phyloP scores from a whole-genome alignment of 2,329 filamentous ascomycete species.

The Nemania diffusa region DNA sequence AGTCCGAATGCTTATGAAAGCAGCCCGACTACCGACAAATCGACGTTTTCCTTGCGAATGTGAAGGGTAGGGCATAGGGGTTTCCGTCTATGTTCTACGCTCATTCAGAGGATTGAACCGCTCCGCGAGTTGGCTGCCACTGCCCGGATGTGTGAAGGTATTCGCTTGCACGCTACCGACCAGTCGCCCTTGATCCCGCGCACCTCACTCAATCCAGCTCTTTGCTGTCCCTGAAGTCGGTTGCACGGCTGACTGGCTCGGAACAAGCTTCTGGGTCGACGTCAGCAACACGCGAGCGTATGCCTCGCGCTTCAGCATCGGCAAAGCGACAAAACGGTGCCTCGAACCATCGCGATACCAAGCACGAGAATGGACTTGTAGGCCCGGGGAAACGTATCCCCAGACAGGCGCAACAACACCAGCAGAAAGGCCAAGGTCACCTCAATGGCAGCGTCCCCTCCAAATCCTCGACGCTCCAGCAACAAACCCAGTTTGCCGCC shows the following conservation, averaged over 20 bases:
- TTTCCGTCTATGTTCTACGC: constrained; percentile 15
- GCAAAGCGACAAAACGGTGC: constrained; percentile 71
- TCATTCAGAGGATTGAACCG: constrained; percentile 15
- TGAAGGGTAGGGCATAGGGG: constrained; percentile 23
- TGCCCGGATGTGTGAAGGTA: constrained; percentile 15
- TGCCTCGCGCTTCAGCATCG: constrained; percentile 69
- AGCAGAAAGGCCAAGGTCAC: constrained; percentile 58
- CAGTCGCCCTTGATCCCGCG: constrained; percentile 8
- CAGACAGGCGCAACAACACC: constrained; percentile 36
- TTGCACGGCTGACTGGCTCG: constrained; percentile 55
- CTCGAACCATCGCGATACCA: constrained; percentile 73
- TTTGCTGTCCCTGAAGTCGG: constrained; percentile 39
- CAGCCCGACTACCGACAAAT: constrained; percentile 7
- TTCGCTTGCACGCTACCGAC: constrained; percentile 20
- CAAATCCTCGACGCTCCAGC: constrained; percentile 34
- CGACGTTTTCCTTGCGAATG: constrained; percentile 24
- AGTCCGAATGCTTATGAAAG: constrained; percentile 27
- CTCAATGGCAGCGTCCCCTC: constrained; percentile 51
- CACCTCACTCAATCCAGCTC: constrained; percentile 9
- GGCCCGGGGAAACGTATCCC: constrained; percentile 74
- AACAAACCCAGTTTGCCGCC: constrained; percentile 41
- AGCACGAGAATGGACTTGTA: constrained; percentile 90
- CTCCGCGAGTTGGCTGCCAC: constrained; percentile 26
- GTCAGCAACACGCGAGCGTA: constrained; percentile 58
- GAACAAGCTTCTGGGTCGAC: constrained; percentile 57